Conservation (phyloP, 306 rosid genomes). For the Sechiopsis laciniata region DNA sequence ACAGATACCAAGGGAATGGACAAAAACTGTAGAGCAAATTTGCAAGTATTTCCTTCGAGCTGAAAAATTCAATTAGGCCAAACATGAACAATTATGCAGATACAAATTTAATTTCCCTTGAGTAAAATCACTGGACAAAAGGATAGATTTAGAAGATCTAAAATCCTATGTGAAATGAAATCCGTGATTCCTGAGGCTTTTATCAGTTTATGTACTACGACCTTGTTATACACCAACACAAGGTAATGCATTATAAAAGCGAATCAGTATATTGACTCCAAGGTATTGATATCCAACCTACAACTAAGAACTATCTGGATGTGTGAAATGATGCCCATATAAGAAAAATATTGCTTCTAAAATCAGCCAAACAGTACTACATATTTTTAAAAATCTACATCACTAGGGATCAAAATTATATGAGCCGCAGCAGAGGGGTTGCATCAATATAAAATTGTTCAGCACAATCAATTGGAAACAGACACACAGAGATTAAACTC, state of each 20-base stretch:
- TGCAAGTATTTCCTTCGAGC: neutral
- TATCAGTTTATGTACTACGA: neutral
- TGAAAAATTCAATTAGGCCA: neutral
- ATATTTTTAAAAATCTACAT: neutral
- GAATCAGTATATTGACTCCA: neutral
- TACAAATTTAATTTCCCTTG: neutral
- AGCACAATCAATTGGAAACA: neutral
- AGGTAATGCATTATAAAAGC: neutral
- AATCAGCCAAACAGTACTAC: neutral
- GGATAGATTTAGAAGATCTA: neutral
- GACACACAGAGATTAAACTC: neutral
- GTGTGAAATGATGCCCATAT: constrained; percentile 1
- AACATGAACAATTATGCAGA: constrained; percentile 5
- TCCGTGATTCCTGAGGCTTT: neutral
- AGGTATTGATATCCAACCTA: neutral
- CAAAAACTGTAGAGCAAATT: neutral
- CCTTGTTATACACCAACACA: neutral
- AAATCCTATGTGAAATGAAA: constrained; percentile 13
- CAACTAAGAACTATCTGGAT: neutral
- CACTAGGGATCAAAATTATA: neutral
- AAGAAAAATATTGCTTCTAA: neutral
- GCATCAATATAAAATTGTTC: neutral
- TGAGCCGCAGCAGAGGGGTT: neutral
- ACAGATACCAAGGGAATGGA: neutral
- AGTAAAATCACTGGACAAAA: neutral